Percentiles rank a stretch among this genome's conserved stretches.
Evolutionary conservation across 1,139 yeast genomes (phyloP).

Genomic region (Debaryomyces coudertii): DNA sequence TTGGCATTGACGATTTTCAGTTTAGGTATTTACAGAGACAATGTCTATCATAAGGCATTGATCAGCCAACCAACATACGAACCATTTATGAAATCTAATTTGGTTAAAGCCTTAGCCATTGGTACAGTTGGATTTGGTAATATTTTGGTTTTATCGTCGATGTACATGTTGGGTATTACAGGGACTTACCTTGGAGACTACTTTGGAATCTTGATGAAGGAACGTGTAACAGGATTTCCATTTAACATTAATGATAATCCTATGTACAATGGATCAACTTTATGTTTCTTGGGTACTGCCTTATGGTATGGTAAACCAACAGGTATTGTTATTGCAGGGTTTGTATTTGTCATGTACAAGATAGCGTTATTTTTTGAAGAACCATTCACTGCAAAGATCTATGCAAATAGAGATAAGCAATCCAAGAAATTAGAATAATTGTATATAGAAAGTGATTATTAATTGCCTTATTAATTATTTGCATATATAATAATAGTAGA

Average conservation of each 20-base stretch:
- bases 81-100: conserved; percentile 42
- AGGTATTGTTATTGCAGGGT: conserved; percentile 70
- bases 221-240: conserved; percentile 92
- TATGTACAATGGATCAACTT: conserved; percentile 92
- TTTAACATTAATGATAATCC: conserved; percentile 91
- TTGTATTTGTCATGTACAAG: conserved; percentile 80
- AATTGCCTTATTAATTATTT: neutral
- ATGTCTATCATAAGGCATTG: conserved; percentile 66
- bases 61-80: conserved; percentile 56
- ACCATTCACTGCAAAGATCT: conserved; percentile 92
- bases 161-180: conserved; percentile 94
- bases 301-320: conserved; percentile 89
- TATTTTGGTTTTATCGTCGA: conserved; percentile 75
- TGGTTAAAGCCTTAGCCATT: conserved; percentile 40
- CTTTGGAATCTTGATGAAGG: conserved; percentile 91
- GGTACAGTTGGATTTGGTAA: conserved; percentile 66
- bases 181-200: conserved; percentile 97
- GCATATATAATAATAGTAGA: neutral
- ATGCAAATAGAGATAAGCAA: conserved; percentile 47
- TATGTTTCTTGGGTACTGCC: conserved; percentile 89
- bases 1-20: conserved; percentile 82
- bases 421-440: conserved; percentile 4
- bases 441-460: conserved; percentile 2
- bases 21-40: conserved; percentile 81
- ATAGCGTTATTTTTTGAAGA: conserved; percentile 89